These are phyloP conservation scores for Xylariaceae sp. DNA, from an alignment of 2,329 filamentous ascomycete genomes.

Conservation along the genomic window DNA sequence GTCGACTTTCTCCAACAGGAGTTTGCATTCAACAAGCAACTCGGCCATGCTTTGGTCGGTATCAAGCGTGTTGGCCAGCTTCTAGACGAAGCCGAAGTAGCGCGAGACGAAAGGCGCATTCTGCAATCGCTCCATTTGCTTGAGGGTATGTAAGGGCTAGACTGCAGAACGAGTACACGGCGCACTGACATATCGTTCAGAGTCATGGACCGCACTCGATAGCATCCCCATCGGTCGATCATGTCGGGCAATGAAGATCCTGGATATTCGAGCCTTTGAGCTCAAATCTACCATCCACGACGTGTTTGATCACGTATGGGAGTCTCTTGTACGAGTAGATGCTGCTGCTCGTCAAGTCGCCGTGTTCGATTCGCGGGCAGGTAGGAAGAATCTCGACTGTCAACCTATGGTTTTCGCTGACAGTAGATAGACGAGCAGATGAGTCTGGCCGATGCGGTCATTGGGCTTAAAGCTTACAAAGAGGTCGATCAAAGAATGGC, in stretches of 20 bases:
- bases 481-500: conserved; percentile 56
- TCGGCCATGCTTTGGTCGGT: conserved; percentile 45
- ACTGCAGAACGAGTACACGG: background rate
- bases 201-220: conserved; percentile 54
- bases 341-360: conserved; percentile 48
- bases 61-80: conserved; percentile 56
- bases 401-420: conserved; percentile 16
- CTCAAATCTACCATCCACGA: conserved; percentile 62
- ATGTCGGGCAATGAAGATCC: conserved; percentile 57
- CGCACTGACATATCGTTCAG: conserved; percentile 34
- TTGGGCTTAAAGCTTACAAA: conserved; percentile 54
- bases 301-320: conserved; percentile 66
- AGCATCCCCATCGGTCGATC: conserved; percentile 56
- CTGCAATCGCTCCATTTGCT: conserved; percentile 53
- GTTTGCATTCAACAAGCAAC: conserved; percentile 53
- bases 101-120: conserved; percentile 49
- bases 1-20: conserved; percentile 54
- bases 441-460: conserved; percentile 49
- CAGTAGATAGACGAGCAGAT: conserved; percentile 43
- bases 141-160: conserved; percentile 41
- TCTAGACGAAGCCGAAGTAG: conserved; percentile 56
- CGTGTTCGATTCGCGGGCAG: conserved; percentile 48
- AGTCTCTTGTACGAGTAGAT: conserved; percentile 59
- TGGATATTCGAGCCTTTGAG: conserved; percentile 60
- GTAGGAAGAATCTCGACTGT: conserved; percentile 32